Base-by-base conservation (phyloP, 2,329 filamentous ascomycete genomes). In the Fusarium buxicola region DNA sequence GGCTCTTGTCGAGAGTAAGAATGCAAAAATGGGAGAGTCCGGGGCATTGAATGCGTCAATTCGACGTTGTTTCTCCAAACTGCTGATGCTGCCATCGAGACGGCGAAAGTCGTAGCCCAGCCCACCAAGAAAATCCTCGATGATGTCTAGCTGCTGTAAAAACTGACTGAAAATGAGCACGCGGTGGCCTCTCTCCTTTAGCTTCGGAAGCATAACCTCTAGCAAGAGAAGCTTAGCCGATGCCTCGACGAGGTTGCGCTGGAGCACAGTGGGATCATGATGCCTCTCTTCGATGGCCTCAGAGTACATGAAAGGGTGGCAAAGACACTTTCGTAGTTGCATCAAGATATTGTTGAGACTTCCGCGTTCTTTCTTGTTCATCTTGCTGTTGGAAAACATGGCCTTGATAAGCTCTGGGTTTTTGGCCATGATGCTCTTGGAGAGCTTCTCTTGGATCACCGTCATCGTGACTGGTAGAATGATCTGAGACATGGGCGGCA, bases 101-200 rank as follows among this genome's bases (percentile, higher is more conserved):
- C 95, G 91, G 59, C 90, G 86, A 73, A 91, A 92, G 5, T 83
- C 78, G 64, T 95, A 82, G 9, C 88, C 88, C 57, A 97, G 79
- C 2, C 91, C 90, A 35, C 85, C 84, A 5, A 99, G 78, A 68
- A 98, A 98, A 75, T 99, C 96, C 75, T 99, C 95, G 8, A 97
- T 80, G 35, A 99, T 91, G 69, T 94, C 89, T 3, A 99, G 83
- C 78, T 96, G 94, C 51, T 89, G 86, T 3, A 99, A 81, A 64
- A 98, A 99, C 73, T 99, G 95, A 73, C 93, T 97, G 77, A 99
- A 99, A 30, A 99, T 91, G 16, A 99, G 81, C 1, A 98, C 94
- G 5, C 95, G 87, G 73, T 99, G 94, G 0, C 94, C 94, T 21
- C 90, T 86, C 70, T 92, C 89, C 67, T 89, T 86, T 0, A 99